Percentiles rank a stretch among this genome's conserved stretches.
These are phyloP conservation scores for Coemansia sp. DNA, from an alignment of 192 early-diverging fungal genomes.

Conservation along the genomic window DNA sequence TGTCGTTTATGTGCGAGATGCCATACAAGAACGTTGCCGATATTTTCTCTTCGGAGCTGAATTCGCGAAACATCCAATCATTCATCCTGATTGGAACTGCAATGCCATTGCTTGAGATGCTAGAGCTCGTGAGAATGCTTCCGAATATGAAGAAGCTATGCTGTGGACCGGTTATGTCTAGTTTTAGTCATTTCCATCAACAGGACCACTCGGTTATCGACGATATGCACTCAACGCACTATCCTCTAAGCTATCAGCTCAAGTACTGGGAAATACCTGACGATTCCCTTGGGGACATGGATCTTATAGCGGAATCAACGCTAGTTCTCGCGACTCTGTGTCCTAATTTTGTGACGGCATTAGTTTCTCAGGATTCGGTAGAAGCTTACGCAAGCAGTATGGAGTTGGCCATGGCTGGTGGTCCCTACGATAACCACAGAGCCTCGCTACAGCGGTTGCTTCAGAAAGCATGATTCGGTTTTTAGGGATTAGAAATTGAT, in stretches of 20 bases:
- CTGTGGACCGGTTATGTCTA: background rate
- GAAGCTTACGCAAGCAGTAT: background rate
- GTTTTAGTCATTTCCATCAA: background rate
- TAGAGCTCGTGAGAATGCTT: background rate
- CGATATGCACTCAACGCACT: background rate
- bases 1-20: background rate
- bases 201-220: background rate
- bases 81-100: background rate
- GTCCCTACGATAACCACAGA: no score
- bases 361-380: no score
- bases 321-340: no score
- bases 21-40: background rate
- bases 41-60: background rate
- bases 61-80: background rate
- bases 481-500: no score
- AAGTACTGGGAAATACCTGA: no score
- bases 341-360: no score
- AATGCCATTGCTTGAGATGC: background rate
- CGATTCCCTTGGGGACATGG: no score
- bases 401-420: no score
- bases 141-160: background rate
- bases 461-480: background rate
- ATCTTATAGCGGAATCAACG: no score
- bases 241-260: no score
- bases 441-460: background rate